Evolutionary conservation across 164 flowering plant genomes (phyloP), one percentile per base, ranked within the genome.

Genomic region (Annona squamosa): DNA sequence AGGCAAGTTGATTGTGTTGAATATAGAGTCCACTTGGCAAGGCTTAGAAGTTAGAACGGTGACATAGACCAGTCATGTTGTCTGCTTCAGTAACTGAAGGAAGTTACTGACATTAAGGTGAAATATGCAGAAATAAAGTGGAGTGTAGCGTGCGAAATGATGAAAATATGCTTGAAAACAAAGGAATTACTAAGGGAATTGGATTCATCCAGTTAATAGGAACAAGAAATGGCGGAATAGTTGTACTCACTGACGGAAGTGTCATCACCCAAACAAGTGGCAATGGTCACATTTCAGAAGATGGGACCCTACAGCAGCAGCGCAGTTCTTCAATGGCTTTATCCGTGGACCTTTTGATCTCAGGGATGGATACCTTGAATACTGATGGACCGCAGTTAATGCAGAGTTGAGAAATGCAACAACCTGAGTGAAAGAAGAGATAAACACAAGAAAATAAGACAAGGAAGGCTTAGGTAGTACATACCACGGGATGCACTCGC

Each of bases 351-450:
- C 81, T 82, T 45, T 81, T 71, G 46, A 89, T 83, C 81, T 91
- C 91, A 26, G 91, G 84, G 37, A 92, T 87, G 44, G 94, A 67
- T 47, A 86, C 81, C 75, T 89, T 89, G 84, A 85, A 86, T 68
- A 83, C 98, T 91, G 85, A 59, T 72, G 52, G 75, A 77, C 5
- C 12, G 9, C 46, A 46, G 18, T 7, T 7, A 43, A 17, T 9
- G 6, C 13, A 44, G 70, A 0, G 2, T 4, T 46, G 45, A 46
- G 1, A 44, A 5, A 5, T 17, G 10, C 18, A 44, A 3, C 17
- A 1, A 17, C 0, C 17, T 9, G 17, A 3, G 7, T 13, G 7
- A 1, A 3, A 67, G 18, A 46, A 45, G 4, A 45, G 44, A 45
- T 10, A 64, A 64, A 64, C n/a, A 19, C 41, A 67, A 67, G 17